Base-by-base conservation (phyloP, 192 early-diverging fungal species). In the Obelidium mucronatum region DNA sequence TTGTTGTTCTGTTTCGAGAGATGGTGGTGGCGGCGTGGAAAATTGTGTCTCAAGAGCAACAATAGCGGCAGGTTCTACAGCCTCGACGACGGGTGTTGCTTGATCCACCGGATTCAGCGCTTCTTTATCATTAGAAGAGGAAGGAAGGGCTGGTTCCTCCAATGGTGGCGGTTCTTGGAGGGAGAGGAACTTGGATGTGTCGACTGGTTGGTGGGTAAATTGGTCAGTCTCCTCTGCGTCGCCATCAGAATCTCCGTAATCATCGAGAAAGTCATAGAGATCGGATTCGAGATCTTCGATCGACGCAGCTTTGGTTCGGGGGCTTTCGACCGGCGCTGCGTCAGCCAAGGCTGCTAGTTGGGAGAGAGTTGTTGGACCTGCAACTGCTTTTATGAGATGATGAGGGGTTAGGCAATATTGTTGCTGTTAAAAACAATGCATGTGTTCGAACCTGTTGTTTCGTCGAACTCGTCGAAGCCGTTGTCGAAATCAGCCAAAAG, bases 141-240 rank as follows among this genome's bases (percentile, higher is more conserved):
- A 48, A 0, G 44, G 44, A 48, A 48, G 11, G 19, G 44, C 11
- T 0, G 44, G 11, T 48, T 48, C 44, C 44, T 48, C 44, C 44
- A 48, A 6, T 19, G 11, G 44, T 26, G 11, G 22, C 17, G 55
- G 22, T 26, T 58, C 55, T 28, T 58, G 55, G 24, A 31, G 5
- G 8, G 55, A 58, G 24, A 58, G 55, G 55, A 58, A 58, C 55
- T 22, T 22, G 0, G 55, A 31, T 5, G 55, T 22, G 24, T 58
- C 55, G 30, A 58, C 22, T n/a, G n/a, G n/a, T n/a, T n/a, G n/a
- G n/a, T n/a, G n/a, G 8, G 55, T 58, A 58, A 58, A 58, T 58
- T 58, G 55, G 22, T 51, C 48, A 22, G 48, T 22, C 22, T 51
- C 22, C 11, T 13, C 22, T 11, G 55, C 55, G 26, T 58, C 55